Conservation (phyloP, 2,329 filamentous ascomycete species). For the Paecilomyces niveus region DNA sequence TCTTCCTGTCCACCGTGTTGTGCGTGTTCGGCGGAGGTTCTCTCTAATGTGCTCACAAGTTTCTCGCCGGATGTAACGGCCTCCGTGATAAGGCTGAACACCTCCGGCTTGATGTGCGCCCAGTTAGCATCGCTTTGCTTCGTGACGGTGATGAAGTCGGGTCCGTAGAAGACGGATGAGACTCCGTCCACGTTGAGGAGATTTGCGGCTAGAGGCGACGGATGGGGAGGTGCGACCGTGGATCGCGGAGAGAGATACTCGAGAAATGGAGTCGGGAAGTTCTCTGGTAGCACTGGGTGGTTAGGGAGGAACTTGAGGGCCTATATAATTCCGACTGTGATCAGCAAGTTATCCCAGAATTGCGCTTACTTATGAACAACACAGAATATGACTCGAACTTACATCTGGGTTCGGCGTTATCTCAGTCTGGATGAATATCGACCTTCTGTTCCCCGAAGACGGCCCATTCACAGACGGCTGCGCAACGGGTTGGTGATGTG, state of each 20-base stretch:
- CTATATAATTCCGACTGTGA: constrained; percentile 15
- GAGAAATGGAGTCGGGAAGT: constrained; percentile 67
- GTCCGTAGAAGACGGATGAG: constrained; percentile 88
- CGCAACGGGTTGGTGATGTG: constrained; percentile 32
- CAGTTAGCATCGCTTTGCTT: constrained; percentile 84
- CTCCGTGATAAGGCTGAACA: constrained; percentile 93
- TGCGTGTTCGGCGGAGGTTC: constrained; percentile 46
- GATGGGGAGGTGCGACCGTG: constrained; percentile 80
- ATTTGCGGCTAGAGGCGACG: constrained; percentile 82
- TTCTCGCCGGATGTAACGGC: constrained; percentile 75
- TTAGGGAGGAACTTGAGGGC: constrained; percentile 94
- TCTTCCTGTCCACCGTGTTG: constrained; percentile 51
- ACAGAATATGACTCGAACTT: constrained; percentile 14
- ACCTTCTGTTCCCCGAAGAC: constrained; percentile 48
- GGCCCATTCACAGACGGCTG: constrained; percentile 31
- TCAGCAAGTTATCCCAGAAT: background rate
- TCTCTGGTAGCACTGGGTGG: constrained; percentile 71
- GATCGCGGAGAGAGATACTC: constrained; percentile 87
- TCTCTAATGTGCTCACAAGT: constrained; percentile 66
- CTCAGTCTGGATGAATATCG: constrained; percentile 97
- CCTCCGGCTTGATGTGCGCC: constrained; percentile 90
- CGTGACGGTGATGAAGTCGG: constrained; percentile 94
- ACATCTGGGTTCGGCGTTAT: constrained; percentile 89
- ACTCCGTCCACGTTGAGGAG: constrained; percentile 92
- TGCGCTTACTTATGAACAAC: background rate